Evolutionary conservation across 1,139 yeast genomes (phyloP).

Genomic region (Lodderomyces jiufengensis): DNA sequence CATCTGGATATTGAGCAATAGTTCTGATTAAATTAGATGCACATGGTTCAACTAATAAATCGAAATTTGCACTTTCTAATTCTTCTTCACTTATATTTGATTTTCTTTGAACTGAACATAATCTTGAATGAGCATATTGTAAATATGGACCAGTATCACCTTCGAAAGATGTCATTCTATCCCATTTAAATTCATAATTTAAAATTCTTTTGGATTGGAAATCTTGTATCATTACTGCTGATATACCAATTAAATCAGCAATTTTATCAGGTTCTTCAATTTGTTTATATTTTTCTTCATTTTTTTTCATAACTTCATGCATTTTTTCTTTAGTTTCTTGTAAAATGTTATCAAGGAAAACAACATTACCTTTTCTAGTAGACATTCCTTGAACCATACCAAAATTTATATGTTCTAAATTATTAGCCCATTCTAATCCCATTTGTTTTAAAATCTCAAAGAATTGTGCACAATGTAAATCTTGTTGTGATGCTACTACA

Average conservation of each 20-base stretch:
- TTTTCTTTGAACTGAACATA: conserved; percentile 91
- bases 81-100: conserved; percentile 50
- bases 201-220: conserved; percentile 97
- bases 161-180: conserved; percentile 96
- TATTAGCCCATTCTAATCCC: conserved; percentile 86
- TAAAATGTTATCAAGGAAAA: conserved; percentile 87
- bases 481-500: conserved; percentile 95
- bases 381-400: conserved; percentile 99
- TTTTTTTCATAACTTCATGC: conserved; percentile 97
- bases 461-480: conserved; percentile 89
- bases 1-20: conserved; percentile 90
- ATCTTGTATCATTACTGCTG: conserved; percentile 98
- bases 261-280: conserved; percentile 92
- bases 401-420: conserved; percentile 79
- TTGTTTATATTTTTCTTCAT: conserved; percentile 87
- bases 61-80: conserved; percentile 58
- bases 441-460: conserved; percentile 91
- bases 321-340: conserved; percentile 93
- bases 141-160: conserved; percentile 99
- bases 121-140: conserved; percentile 97
- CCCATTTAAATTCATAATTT: conserved; percentile 97
- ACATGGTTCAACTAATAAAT: conserved; percentile 71
- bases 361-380: conserved; percentile 97
- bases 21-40: conserved; percentile 73
- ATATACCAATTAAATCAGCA: conserved; percentile 93